phyloP scores from a whole-genome alignment of 768 basidiomycete species.

The Chalciporus pseudorubinellus region DNA sequence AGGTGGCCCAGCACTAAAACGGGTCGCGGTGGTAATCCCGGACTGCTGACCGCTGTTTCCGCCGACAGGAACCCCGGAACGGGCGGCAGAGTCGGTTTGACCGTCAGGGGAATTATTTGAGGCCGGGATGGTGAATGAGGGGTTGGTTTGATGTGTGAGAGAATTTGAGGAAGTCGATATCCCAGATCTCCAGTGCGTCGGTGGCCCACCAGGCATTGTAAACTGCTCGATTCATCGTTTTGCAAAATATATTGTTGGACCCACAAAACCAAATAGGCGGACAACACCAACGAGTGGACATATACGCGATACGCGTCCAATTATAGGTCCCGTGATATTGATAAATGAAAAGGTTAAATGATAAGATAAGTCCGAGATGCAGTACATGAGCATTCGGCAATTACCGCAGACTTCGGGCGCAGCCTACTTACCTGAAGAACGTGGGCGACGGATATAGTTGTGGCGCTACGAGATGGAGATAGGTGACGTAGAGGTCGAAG shows the following conservation, averaged over 20 bases:
- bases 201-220: constrained; percentile 25
- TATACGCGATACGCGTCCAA: constrained; percentile 17
- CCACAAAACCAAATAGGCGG: constrained; percentile 34
- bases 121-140: constrained; percentile 9
- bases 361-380: constrained; percentile 14
- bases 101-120: constrained; percentile 17
- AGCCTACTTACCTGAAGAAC: background rate
- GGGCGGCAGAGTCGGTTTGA: constrained; percentile 19
- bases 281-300: constrained; percentile 20
- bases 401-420: background rate
- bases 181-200: constrained; percentile 13
- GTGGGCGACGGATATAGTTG: background rate
- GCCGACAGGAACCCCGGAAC: constrained; percentile 14
- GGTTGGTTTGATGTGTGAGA: constrained; percentile 12
- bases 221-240: constrained; percentile 26
- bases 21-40: constrained; percentile 9
- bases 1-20: constrained; percentile 9
- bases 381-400: background rate
- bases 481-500: background rate
- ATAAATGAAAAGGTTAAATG: constrained; percentile 10
- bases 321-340: constrained; percentile 8
- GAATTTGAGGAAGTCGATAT: constrained; percentile 6
- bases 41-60: constrained; percentile 10
- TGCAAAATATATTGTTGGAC: constrained; percentile 30
- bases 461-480: background rate